Percentiles rank a stretch among this genome's conserved stretches.
phyloP scores from a whole-genome alignment of 352 stramenopile genomes.

The Phytophthora niederhauseri region DNA sequence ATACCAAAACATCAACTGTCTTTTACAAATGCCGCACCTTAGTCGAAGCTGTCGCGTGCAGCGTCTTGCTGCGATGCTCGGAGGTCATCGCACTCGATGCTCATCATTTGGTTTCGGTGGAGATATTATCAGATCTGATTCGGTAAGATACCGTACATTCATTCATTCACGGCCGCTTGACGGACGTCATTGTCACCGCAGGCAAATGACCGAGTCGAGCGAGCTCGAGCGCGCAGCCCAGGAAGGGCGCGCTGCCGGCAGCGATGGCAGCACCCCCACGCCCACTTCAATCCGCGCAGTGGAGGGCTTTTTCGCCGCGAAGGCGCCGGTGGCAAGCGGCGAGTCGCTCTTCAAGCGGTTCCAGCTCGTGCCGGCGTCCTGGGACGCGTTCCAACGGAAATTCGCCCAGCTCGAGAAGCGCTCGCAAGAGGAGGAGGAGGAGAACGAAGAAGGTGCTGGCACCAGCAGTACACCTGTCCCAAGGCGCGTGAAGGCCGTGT shows the following conservation, averaged over 20 bases:
- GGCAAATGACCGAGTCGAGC: conserved; percentile 26
- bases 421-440: neutral
- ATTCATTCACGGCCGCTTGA: conserved; percentile 5
- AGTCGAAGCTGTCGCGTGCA: neutral
- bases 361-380: conserved; percentile 32
- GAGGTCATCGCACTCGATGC: no score
- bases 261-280: conserved; percentile 6
- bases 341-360: conserved; percentile 45
- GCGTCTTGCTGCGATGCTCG: neutral
- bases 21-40: no score
- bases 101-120: conserved; percentile 5
- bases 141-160: neutral
- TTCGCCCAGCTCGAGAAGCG: conserved; percentile 29
- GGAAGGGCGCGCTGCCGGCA: neutral
- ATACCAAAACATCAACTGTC: no score
- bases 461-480: neutral
- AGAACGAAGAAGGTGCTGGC: no score
- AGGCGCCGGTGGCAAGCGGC: neutral
- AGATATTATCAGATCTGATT: neutral
- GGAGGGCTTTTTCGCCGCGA: conserved; percentile 40
- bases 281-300: conserved; percentile 17
- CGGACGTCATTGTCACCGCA: conserved; percentile 25
- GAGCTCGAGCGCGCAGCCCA: neutral
- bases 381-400: conserved; percentile 33
- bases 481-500: conserved; percentile 67